phyloP scores from a whole-genome alignment of 495 filamentous ascomycete genomes.

The Neurospora pannonica region DNA sequence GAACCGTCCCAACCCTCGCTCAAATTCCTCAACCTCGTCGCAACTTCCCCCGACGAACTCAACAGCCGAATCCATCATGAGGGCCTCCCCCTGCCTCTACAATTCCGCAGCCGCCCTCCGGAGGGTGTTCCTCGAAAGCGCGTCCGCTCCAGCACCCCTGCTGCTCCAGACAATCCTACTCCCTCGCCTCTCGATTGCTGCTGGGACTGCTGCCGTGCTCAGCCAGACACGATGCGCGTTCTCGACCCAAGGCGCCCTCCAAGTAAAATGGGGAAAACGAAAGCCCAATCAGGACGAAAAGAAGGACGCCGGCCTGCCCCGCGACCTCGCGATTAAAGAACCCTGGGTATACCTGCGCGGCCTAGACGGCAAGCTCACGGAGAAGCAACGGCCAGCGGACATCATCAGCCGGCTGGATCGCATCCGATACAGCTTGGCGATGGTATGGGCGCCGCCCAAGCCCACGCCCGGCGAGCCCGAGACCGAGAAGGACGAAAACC shows the following conservation, averaged over 20 bases:
- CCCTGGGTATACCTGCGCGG: slow-evolving; percentile 37
- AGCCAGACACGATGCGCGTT: not conserved
- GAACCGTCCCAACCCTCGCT: not conserved
- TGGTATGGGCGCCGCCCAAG: slow-evolving; percentile 37
- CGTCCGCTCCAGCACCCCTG: slow-evolving; percentile 2
- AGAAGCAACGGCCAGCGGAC: slow-evolving; percentile 28
- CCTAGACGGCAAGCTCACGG: slow-evolving; percentile 37
- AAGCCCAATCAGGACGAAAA: not conserved
- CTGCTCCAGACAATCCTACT: slow-evolving; percentile 8
- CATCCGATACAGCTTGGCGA: slow-evolving; percentile 44
- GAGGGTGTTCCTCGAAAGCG: slow-evolving; percentile 26
- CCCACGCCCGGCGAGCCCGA: not conserved
- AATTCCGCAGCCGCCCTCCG: slow-evolving; percentile 30
- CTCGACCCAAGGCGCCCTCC: slow-evolving; percentile 1
- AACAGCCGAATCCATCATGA: slow-evolving; percentile 15
- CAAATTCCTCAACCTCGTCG: not conserved
- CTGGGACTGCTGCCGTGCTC: not conserved
- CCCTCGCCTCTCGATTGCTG: slow-evolving; percentile 2
- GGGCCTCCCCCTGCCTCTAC: slow-evolving; percentile 26
- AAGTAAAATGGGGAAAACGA: not conserved
- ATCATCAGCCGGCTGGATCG: slow-evolving; percentile 43
- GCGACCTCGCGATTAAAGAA: not conserved
- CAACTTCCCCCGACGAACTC: not conserved
- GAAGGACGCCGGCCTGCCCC: not conserved
- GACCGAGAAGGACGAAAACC: not conserved